Evolutionary conservation across 2,329 filamentous ascomycete species (phyloP), one percentile per base, ranked within the genome.

Genomic region (Cadophora gregata): DNA sequence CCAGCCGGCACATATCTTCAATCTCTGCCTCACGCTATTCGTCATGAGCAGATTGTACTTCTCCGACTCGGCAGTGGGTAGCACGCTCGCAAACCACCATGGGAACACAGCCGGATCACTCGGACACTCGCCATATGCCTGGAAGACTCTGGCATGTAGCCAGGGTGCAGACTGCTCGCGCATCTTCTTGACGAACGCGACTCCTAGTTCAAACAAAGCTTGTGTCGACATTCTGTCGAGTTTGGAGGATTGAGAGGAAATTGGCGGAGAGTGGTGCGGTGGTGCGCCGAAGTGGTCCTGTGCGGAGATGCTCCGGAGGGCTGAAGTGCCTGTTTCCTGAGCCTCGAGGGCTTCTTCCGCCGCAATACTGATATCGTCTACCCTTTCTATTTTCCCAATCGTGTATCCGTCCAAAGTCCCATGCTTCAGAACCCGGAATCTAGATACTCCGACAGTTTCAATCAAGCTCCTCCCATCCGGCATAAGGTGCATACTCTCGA

Each of bases 81-180:
- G 79, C 24, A 96, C 88, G 74, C 88, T 92, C 10, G 91, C 93
- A 71, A 97, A 90, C 94, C 94, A 97, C 85, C 93, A 97, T 0
- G 93, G 92, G 71, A 97, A 96, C 1, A 87, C 78, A 3, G 89
- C 89, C 0, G 93, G 89, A 74, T 97, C 92, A 19, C 70, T 61
- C 0, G 93, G 93, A 24, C 90, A 90, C 66, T 91, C 87, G 14
- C 93, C 93, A 71, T 95, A 96, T 6, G 91, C 88, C 36, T 87
- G 81, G 33, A 94, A 81, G 38, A 94, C 89, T 9, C 90, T 86
- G 48, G 88, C 84, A 64, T 91, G 87, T 31, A 96, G 81, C 93
- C 93, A 97, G 0, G 86, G 85, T 0, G 89, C 90, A 66, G 89
- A 91, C 62, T 88, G 82, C 5, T 83, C 83, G 63, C 87, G 85